Evolutionary conservation across 805 yeast species (phyloP).

Genomic region (Ogataea trehaloabstinens): DNA sequence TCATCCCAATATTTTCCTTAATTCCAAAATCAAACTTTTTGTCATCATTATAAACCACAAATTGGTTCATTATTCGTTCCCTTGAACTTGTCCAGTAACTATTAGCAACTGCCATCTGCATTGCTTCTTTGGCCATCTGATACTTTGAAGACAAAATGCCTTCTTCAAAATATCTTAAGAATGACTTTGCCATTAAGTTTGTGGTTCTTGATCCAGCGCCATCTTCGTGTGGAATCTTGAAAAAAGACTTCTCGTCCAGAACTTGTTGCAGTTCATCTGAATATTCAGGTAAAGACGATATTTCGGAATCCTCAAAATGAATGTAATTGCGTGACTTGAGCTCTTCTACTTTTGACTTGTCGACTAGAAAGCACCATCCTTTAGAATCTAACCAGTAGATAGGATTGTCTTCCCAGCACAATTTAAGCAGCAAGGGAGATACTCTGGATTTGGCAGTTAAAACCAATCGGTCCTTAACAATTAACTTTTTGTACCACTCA

Average conservation of each 20-base stretch:
- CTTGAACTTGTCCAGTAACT: constrained; percentile 94
- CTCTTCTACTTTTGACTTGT: constrained; percentile 34
- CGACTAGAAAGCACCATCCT: constrained; percentile 89
- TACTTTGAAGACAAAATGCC: constrained; percentile 70
- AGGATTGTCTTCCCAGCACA: constrained; percentile 85
- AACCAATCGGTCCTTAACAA: constrained; percentile 41
- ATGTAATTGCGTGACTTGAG: constrained; percentile 40
- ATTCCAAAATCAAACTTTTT: constrained; percentile 21
- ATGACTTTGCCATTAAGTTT: constrained; percentile 73
- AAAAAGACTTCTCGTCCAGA: constrained; percentile 30
- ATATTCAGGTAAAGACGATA: constrained; percentile 13
- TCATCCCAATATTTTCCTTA: constrained; percentile 52
- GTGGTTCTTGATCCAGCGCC: constrained; percentile 77
- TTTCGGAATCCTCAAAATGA: constrained; percentile 14
- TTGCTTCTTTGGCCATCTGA: constrained; percentile 70
- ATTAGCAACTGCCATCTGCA: constrained; percentile 72
- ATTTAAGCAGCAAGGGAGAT: constrained; percentile 70
- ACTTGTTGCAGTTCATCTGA: constrained; percentile 8
- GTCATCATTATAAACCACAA: constrained; percentile 62
- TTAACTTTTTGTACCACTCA: constrained; percentile 78
- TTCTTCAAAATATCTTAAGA: constrained; percentile 66
- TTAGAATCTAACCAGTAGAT: constrained; percentile 70
- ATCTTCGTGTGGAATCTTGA: constrained; percentile 85
- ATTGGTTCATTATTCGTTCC: constrained; percentile 78
- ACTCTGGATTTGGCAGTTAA: constrained; percentile 71